A percentile compares a stretch with the other conserved stretches of the same genome.
phyloP scores from a whole-genome alignment of 139 green algal genomes.

The Micractinium conductrix region DNA sequence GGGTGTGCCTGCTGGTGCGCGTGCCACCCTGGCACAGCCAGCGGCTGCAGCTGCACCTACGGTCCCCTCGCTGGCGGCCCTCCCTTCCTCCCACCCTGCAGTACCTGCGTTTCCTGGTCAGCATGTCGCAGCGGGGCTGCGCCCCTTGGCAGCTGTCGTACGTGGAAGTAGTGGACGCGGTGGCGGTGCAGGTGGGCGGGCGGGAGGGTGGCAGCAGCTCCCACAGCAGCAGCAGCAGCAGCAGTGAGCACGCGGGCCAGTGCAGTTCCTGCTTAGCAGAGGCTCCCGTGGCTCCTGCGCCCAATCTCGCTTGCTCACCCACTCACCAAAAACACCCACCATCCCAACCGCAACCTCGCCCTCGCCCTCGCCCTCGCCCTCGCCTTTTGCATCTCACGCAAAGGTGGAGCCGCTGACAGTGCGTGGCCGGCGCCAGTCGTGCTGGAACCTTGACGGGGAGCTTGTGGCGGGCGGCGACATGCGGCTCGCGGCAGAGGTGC shows the following conservation, averaged over 20 bases:
- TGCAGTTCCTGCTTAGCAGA: no score
- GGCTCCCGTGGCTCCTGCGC: no score
- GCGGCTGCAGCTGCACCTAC: neutral
- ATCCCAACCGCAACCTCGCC: no score
- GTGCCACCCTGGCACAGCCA: neutral
- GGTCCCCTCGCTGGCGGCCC: neutral
- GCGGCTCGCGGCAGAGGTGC: constrained; percentile 36
- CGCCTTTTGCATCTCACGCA: no score
- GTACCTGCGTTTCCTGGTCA: constrained; percentile 80
- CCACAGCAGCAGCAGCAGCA: neutral
- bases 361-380: no score
- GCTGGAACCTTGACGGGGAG: constrained; percentile 92
- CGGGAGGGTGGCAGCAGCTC: neutral
- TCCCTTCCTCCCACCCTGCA: neutral
- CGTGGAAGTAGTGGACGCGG: constrained; percentile 64
- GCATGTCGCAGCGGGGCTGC: constrained; percentile 61
- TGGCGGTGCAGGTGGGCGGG: constrained; percentile 42
- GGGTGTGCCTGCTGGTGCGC: no score
- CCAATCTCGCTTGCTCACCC: no score
- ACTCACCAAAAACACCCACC: no score
- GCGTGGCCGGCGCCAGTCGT: constrained; percentile 16
- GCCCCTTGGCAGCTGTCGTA: constrained; percentile 53
- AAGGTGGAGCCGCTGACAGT: neutral
- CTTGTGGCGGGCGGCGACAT: constrained; percentile 45
- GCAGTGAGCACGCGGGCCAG: no score